Evolutionary conservation across 1,139 yeast species (phyloP).

Genomic region (Candida labiduridarum): DNA sequence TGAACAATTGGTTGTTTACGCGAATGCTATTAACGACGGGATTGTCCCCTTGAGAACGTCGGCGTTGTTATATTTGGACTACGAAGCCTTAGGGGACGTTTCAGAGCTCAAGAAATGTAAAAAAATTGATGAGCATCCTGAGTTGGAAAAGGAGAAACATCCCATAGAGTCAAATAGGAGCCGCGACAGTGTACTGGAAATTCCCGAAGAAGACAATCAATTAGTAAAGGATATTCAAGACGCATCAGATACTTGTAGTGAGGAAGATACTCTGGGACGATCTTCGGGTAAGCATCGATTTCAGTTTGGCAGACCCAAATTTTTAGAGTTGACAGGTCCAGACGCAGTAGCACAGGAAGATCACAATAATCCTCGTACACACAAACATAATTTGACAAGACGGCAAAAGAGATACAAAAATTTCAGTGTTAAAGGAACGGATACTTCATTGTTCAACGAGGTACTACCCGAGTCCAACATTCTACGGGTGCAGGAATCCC

Average conservation of each 20-base stretch:
- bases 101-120: slow-evolving; percentile 24
- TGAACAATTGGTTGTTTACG: slow-evolving; percentile 70
- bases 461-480: slow-evolving; percentile 14
- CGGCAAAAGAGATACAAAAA: slow-evolving; percentile 26
- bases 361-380: neutral
- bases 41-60: slow-evolving; percentile 81
- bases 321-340: slow-evolving; percentile 10
- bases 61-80: slow-evolving; percentile 52
- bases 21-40: slow-evolving; percentile 87
- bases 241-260: neutral
- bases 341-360: slow-evolving; percentile 16
- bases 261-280: neutral
- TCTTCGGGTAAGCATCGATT: slow-evolving; percentile 7
- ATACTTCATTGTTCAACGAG: slow-evolving; percentile 14
- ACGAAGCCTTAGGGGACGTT: slow-evolving; percentile 44
- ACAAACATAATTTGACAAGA: slow-evolving; percentile 19
- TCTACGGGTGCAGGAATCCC: neutral
- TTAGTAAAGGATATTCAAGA: slow-evolving; percentile 4
- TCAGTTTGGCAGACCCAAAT: slow-evolving; percentile 4
- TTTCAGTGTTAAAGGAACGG: slow-evolving; percentile 31
- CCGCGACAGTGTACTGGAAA: slow-evolving; percentile 15
- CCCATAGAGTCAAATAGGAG: slow-evolving; percentile 16
- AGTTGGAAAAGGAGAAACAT: slow-evolving; percentile 15
- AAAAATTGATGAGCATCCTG: slow-evolving; percentile 15
- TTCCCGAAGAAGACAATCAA: slow-evolving; percentile 13